These are phyloP conservation scores for Chrysoporthe puriensis DNA, from an alignment of 2,329 filamentous ascomycete genomes.

Conservation along the genomic window DNA sequence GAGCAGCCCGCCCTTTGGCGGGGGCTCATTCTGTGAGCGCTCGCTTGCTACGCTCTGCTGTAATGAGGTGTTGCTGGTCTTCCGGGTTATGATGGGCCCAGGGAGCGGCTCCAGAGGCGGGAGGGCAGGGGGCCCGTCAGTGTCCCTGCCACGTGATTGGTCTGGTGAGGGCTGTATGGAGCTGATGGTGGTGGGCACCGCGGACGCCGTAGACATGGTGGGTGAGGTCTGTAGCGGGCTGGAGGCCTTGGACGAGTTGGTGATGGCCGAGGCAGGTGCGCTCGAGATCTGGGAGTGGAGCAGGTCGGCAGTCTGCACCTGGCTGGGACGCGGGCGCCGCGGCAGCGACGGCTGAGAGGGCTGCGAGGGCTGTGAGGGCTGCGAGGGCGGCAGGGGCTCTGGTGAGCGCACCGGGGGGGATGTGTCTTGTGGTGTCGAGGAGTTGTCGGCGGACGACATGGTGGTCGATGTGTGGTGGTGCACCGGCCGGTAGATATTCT, in stretches of 20 bases:
- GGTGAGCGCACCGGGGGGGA: conserved; percentile 36
- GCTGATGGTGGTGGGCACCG: conserved; percentile 59
- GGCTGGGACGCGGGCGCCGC: conserved; percentile 49
- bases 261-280: conserved; percentile 58
- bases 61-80: conserved; percentile 65
- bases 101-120: conserved; percentile 43
- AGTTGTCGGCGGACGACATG: conserved; percentile 38
- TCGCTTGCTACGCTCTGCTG: conserved; percentile 61
- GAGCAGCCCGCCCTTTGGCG: conserved; percentile 61
- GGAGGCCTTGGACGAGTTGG: conserved; percentile 59
- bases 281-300: conserved; percentile 50
- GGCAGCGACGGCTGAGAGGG: conserved; percentile 36
- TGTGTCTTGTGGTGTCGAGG: conserved; percentile 33
- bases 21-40: conserved; percentile 56
- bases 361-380: conserved; percentile 43
- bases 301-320: conserved; percentile 52
- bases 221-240: conserved; percentile 61
- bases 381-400: conserved; percentile 48
- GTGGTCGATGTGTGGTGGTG: conserved; percentile 31
- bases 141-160: conserved; percentile 56
- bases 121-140: conserved; percentile 11
- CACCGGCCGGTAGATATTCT: conserved; percentile 26
- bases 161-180: conserved; percentile 72
- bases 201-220: conserved; percentile 58
- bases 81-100: conserved; percentile 67